A percentile compares a stretch with the other conserved stretches of the same genome.
Evolutionary conservation across 116 monocot species (phyloP).

Genomic region (Cymodocea nodosa): DNA sequence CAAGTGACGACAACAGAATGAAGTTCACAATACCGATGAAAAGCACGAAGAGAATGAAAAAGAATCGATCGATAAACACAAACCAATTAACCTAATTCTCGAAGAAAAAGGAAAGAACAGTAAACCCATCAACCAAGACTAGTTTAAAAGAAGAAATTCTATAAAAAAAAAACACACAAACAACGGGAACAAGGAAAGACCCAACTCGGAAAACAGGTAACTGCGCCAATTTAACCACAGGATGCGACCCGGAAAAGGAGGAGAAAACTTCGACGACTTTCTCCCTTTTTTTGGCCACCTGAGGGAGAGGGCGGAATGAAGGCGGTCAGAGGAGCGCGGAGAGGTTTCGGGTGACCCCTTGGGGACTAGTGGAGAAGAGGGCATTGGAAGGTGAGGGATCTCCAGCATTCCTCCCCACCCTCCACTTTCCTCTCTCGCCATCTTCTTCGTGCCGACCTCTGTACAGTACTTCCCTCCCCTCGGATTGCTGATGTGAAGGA

Average conservation of each 20-base stretch:
- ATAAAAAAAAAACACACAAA: not conserved
- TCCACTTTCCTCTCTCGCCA: slow-evolving; percentile 6
- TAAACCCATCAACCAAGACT: not conserved
- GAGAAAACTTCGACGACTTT: not conserved
- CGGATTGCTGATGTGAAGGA: no score
- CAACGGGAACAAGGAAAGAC: no score
- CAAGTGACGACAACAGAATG: no score
- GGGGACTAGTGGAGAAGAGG: not conserved
- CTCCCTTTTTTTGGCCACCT: not conserved
- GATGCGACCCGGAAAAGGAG: not conserved
- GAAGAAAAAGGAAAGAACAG: not conserved
- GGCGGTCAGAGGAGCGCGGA: not conserved
- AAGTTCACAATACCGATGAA: no score
- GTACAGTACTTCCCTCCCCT: no score
- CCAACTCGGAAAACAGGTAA: no score
- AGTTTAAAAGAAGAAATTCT: not conserved
- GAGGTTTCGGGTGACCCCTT: not conserved
- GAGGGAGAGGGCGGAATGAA: not conserved
- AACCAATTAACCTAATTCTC: not conserved
- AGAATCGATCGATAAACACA: no score
- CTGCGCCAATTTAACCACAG: not conserved
- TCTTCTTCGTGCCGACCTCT: not conserved
- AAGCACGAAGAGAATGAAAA: no score
- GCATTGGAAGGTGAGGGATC: slow-evolving; percentile 4
- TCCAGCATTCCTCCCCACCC: slow-evolving; percentile 2